Conservation (phyloP, 768 basidiomycete genomes). For the Suillus placidus region DNA sequence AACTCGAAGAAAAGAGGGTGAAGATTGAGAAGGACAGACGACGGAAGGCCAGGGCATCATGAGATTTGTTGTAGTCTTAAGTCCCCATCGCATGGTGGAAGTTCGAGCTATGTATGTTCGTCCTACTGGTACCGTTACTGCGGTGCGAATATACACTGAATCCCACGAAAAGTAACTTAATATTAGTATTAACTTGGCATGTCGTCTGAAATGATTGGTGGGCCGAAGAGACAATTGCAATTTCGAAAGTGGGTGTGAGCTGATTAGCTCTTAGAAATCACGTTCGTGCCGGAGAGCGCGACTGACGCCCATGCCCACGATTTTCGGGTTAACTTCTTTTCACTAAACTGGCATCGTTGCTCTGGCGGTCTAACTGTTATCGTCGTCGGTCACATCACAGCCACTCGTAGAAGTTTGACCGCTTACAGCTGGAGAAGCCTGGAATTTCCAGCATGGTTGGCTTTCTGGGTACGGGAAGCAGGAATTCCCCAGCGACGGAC, state of each 20-base stretch:
- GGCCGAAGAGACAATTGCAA: neutral
- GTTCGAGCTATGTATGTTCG: neutral
- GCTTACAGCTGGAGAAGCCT: neutral
- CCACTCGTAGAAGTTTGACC: conserved; percentile 1
- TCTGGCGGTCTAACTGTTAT: neutral
- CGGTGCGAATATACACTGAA: neutral
- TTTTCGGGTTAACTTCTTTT: neutral
- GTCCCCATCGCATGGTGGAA: neutral
- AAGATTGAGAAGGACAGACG: conserved; percentile 57
- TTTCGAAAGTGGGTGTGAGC: neutral
- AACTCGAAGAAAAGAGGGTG: conserved; percentile 60
- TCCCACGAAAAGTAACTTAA: neutral
- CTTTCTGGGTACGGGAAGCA: conserved; percentile 39
- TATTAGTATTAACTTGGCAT: neutral
- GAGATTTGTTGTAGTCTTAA: neutral
- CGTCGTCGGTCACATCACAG: conserved; percentile 4
- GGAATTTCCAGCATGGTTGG: conserved; percentile 37
- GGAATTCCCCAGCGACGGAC: conserved; percentile 34
- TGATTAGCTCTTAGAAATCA: conserved; percentile 4
- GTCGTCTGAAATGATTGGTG: neutral
- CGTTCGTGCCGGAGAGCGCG: neutral
- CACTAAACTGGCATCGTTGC: conserved; percentile 9
- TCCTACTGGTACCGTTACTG: neutral
- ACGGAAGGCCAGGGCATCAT: conserved; percentile 37
- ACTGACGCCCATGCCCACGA: conserved; percentile 4